Evolutionary conservation across 179 eudicot species (phyloP).

Genomic region (Vitellaria paradoxa): DNA sequence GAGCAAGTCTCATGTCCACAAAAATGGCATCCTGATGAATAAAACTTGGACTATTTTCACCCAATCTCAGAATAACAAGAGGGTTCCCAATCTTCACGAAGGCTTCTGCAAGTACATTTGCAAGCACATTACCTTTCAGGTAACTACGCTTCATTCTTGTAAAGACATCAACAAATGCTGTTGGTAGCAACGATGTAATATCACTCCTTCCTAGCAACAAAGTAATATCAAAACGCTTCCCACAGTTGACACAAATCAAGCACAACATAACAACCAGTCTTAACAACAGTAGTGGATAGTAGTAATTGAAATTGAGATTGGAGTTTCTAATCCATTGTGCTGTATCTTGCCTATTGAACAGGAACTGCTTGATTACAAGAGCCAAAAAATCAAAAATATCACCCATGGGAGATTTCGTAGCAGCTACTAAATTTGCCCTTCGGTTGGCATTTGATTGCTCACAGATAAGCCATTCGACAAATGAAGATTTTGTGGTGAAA

Average conservation of each 20-base stretch:
- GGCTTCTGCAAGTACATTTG: slow-evolving; percentile 40
- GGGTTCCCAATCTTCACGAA: slow-evolving; percentile 50
- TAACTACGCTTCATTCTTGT: slow-evolving; percentile 11
- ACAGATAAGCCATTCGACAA: slow-evolving; percentile 44
- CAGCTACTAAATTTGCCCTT: slow-evolving; percentile 3
- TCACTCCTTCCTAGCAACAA: slow-evolving; percentile 17
- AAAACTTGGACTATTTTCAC: slow-evolving; percentile 15
- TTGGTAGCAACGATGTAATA: slow-evolving; percentile 32
- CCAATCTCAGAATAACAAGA: slow-evolving; percentile 39
- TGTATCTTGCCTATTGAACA: slow-evolving; percentile 24
- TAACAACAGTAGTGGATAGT: slow-evolving; percentile 44
- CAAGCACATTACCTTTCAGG: not conserved
- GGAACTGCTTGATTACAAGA: slow-evolving; percentile 21
- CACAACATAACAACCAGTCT: slow-evolving; percentile 43
- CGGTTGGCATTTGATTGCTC: slow-evolving; percentile 21
- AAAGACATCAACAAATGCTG: slow-evolving; percentile 28
- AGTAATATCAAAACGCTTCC: slow-evolving; percentile 18
- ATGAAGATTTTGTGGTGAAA: slow-evolving; percentile 48
- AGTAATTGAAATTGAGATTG: slow-evolving; percentile 15
- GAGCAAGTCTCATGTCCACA: slow-evolving; percentile 30
- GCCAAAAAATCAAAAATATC: slow-evolving; percentile 25
- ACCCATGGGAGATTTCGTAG: not conserved
- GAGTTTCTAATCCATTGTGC: slow-evolving; percentile 38
- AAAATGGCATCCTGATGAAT: slow-evolving; percentile 31
- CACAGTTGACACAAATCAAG: slow-evolving; percentile 33